Base-by-base conservation (phyloP, 306 rosid species). In the Cucumis hystrix region DNA sequence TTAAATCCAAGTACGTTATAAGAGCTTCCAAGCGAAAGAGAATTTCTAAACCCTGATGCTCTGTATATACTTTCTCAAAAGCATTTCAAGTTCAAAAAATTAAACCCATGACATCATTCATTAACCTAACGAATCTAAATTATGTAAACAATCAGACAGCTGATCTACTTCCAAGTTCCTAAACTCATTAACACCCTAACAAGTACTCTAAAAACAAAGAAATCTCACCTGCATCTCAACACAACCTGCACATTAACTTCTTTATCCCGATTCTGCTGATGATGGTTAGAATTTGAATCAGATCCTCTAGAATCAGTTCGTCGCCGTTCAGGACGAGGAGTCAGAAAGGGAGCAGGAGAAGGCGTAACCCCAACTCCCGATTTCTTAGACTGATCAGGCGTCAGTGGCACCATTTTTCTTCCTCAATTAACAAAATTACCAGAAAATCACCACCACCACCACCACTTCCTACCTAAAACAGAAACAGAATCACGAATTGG, bases 251-350 rank as follows among this genome's bases (percentile, higher is more conserved):
- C 90, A 45, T 92, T 92, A 25, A 87, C 83, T 81, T 89, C 97
- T 80, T 77, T 90, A 56, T 92, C 97, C 81, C 80, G 89, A 67
- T 89, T 93, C 37, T 82, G 90, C 45, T 88, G 89, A 51, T 88
- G 90, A 73, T 52, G 57, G 8, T 52, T 87, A 39, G 84, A 78
- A 82, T 57, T 80, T 82, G 86, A 84, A 49, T 94, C 97, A 18
- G 88, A 59, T 5, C 87, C 85, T 84, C 90, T 82, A 0, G 91
- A 81, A 52, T 89, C 96, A 4, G 84, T 77, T 37, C 96, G 96
- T 3, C 96, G 89, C 20, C 91, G 87, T 79, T 92, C 97, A 0
- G 97, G 97, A 18, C 97, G 97, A 60, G 99, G 99, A 8, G 99
- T 95, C 0, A 89, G 84, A 80, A 91, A 95, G 6, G 99, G 99